These are phyloP conservation scores for Erythrobasidium hasegawianum DNA, from an alignment of 1,284 basidiomycete species.

Conservation along the genomic window DNA sequence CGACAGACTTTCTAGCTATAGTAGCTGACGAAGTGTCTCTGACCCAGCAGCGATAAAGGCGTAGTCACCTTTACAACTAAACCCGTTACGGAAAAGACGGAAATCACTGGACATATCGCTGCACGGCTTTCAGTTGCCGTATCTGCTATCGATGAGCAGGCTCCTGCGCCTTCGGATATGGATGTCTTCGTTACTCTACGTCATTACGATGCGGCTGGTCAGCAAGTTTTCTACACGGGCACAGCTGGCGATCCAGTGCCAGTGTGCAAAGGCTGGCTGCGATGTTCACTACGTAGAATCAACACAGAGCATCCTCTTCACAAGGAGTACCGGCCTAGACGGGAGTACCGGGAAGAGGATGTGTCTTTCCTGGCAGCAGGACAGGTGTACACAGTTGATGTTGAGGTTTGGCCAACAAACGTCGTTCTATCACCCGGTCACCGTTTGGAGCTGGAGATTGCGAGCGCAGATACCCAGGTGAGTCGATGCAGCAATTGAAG, in stretches of 20 bases:
- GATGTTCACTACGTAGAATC: slow-evolving; percentile 45
- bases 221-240: slow-evolving; percentile 48
- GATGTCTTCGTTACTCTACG: slow-evolving; percentile 49
- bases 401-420: no score
- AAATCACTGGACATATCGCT: slow-evolving; percentile 46
- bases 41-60: no score
- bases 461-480: no score
- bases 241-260: slow-evolving; percentile 48
- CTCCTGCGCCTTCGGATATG: slow-evolving; percentile 43
- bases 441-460: no score
- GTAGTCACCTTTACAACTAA: neutral
- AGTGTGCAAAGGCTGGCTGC: slow-evolving; percentile 48
- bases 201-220: slow-evolving; percentile 45
- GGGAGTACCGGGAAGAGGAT: no score
- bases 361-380: no score
- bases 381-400: no score
- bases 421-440: no score
- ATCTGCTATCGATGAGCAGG: slow-evolving; percentile 35
- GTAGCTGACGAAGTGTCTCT: no score
- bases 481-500: no score
- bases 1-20: no score
- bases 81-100: neutral
- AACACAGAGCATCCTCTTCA: slow-evolving; percentile 40
- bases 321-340: slow-evolving; percentile 43
- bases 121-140: slow-evolving; percentile 42